Percentiles rank a stretch among this genome's conserved stretches.
Evolutionary conservation across 1,284 basidiomycete species (phyloP).

Genomic region (Cystobasidium slooffiae): DNA sequence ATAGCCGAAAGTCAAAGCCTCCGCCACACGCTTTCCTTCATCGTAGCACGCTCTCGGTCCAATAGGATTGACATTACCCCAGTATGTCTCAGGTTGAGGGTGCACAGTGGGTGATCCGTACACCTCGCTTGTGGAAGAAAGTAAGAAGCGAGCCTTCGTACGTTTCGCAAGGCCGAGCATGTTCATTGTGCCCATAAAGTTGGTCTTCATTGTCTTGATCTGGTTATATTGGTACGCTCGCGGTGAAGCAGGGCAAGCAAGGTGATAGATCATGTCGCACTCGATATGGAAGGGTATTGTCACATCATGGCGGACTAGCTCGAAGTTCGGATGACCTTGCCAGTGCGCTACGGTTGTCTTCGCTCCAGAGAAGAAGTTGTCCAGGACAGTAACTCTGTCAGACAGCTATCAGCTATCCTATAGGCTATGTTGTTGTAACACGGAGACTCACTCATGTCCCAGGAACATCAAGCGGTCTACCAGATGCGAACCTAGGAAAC

Average conservation of each 20-base stretch:
- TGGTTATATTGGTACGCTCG: slow-evolving; percentile 60
- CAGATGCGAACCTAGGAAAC: slow-evolving; percentile 96
- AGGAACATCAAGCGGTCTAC: slow-evolving; percentile 92
- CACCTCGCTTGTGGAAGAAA: slow-evolving; percentile 70
- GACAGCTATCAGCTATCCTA: background rate
- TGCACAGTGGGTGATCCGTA: slow-evolving; percentile 86
- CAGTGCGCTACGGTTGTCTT: slow-evolving; percentile 76
- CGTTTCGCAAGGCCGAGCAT: slow-evolving; percentile 99
- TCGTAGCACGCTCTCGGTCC: slow-evolving; percentile 95
- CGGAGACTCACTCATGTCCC: slow-evolving; percentile 82
- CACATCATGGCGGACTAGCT: slow-evolving; percentile 95
- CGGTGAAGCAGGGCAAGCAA: slow-evolving; percentile 93
- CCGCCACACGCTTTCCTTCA: slow-evolving; percentile 65
- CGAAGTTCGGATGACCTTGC: slow-evolving; percentile 93
- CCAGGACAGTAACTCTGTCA: slow-evolving; percentile 66
- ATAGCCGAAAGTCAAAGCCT: slow-evolving; percentile 90
- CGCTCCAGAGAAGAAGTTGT: slow-evolving; percentile 98
- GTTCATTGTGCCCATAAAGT: slow-evolving; percentile 94
- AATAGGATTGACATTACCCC: slow-evolving; percentile 95
- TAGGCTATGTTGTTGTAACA: background rate
- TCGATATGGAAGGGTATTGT: slow-evolving; percentile 96
- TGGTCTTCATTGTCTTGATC: slow-evolving; percentile 96
- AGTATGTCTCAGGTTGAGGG: slow-evolving; percentile 69
- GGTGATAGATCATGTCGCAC: slow-evolving; percentile 93
- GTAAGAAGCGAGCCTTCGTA: slow-evolving; percentile 93